These are phyloP conservation scores for Plectosphaerella sp. DNA, from an alignment of 2,329 filamentous ascomycete species.

Conservation along the genomic window DNA sequence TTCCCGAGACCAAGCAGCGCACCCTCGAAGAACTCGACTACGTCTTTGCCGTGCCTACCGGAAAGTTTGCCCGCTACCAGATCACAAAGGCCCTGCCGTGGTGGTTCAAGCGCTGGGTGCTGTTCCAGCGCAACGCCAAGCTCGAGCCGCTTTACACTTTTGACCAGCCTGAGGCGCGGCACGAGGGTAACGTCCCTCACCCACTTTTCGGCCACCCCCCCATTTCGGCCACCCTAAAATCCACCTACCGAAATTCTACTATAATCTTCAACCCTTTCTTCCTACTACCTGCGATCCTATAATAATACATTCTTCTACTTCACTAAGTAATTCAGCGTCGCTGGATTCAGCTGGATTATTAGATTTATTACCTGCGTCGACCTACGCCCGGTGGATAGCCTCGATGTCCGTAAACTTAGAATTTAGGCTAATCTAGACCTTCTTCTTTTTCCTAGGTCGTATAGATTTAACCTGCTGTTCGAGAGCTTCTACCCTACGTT, in stretches of 20 bases:
- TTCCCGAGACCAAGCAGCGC: conserved; percentile 56
- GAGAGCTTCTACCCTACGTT: too few relatives aligned
- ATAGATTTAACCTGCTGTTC: too few relatives aligned
- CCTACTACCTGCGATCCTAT: too few relatives aligned
- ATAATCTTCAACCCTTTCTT: too few relatives aligned
- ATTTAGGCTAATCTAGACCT: too few relatives aligned
- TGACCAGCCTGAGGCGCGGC: conserved; percentile 9
- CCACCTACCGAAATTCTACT: not conserved
- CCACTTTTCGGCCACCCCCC: not conserved
- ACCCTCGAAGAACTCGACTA: conserved; percentile 42
- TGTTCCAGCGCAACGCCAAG: conserved; percentile 22
- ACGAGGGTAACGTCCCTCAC: not conserved
- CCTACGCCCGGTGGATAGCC: too few relatives aligned
- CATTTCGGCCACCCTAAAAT: not conserved
- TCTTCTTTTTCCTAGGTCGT: too few relatives aligned
- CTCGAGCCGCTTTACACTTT: conserved; percentile 39
- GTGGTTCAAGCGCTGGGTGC: conserved; percentile 22
- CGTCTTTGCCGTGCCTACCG: conserved; percentile 29
- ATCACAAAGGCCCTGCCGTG: conserved; percentile 25
- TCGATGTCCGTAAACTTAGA: too few relatives aligned
- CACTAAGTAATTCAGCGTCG: too few relatives aligned
- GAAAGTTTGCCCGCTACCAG: conserved; percentile 26
- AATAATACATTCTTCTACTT: too few relatives aligned
- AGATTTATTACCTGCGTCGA: too few relatives aligned
- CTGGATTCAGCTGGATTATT: too few relatives aligned